Evolutionary conservation across 2,329 filamentous ascomycete species (phyloP).

Genomic region (Fusarium verticillioides): DNA sequence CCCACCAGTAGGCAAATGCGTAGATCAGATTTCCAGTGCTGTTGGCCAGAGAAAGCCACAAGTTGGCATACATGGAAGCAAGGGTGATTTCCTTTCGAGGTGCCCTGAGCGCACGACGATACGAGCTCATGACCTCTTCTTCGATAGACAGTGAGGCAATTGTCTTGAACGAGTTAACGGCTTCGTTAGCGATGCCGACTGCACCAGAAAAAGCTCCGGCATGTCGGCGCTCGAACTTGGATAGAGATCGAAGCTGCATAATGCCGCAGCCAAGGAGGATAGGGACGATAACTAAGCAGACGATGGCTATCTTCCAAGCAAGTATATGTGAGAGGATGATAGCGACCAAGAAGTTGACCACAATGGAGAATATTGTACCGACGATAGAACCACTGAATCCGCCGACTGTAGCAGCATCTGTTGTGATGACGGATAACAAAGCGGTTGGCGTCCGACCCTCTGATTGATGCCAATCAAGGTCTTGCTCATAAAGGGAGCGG

Average conservation of each 20-base stretch:
- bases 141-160: conserved; percentile 66
- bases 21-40: conserved; percentile 75
- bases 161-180: conserved; percentile 73
- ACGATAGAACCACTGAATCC: conserved; percentile 77
- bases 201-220: conserved; percentile 72
- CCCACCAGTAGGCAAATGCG: conserved; percentile 84
- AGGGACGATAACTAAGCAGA: conserved; percentile 75
- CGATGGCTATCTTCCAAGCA: conserved; percentile 80
- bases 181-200: conserved; percentile 73
- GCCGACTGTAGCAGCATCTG: conserved; percentile 73
- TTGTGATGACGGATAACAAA: conserved; percentile 75
- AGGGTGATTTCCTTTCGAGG: conserved; percentile 65
- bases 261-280: conserved; percentile 75
- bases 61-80: conserved; percentile 63
- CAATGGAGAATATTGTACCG: conserved; percentile 74
- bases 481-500: conserved; percentile 72
- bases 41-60: conserved; percentile 70
- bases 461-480: conserved; percentile 77
- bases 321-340: conserved; percentile 77
- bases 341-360: conserved; percentile 74
- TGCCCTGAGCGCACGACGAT: conserved; percentile 60
- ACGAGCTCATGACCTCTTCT: conserved; percentile 62
- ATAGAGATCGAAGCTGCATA: conserved; percentile 73
- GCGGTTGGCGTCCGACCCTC: conserved; percentile 68
- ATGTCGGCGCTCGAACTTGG: conserved; percentile 70